Evolutionary conservation across 176 grass and related monocot species (phyloP).

Genomic region (Cenchrus purpureus): DNA sequence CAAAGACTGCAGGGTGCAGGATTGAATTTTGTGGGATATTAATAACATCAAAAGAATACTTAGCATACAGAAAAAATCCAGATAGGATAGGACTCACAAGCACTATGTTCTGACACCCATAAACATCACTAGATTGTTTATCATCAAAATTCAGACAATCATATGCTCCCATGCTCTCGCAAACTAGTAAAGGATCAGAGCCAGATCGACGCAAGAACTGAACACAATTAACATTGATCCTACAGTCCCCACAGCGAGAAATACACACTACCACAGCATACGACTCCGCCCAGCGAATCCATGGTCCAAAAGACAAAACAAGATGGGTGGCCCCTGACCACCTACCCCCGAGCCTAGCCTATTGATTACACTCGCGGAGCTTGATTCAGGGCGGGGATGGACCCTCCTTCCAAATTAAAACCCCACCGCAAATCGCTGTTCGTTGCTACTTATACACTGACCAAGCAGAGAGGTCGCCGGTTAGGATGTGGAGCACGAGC

Average conservation of each 20-base stretch:
- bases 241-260: neutral
- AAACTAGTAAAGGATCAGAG: neutral
- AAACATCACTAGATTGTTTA: neutral
- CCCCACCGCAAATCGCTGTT: neutral
- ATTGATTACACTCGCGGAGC: neutral
- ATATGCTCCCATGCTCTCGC: neutral
- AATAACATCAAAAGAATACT: neutral
- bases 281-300: neutral
- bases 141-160: neutral
- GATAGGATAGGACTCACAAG: neutral
- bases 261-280: neutral
- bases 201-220: neutral
- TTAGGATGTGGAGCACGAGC: neutral
- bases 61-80: neutral
- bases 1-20: neutral
- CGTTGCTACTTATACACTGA: neutral
- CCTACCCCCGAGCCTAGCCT: neutral
- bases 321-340: neutral
- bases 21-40: neutral
- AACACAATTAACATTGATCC: neutral
- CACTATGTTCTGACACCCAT: neutral
- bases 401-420: neutral
- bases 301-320: slow-evolving; percentile 3
- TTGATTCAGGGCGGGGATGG: neutral
- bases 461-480: neutral